A percentile compares a stretch with the other conserved stretches of the same genome.
phyloP scores from a whole-genome alignment of 192 early-diverging fungal species.

The Spizellomyces sp. region DNA sequence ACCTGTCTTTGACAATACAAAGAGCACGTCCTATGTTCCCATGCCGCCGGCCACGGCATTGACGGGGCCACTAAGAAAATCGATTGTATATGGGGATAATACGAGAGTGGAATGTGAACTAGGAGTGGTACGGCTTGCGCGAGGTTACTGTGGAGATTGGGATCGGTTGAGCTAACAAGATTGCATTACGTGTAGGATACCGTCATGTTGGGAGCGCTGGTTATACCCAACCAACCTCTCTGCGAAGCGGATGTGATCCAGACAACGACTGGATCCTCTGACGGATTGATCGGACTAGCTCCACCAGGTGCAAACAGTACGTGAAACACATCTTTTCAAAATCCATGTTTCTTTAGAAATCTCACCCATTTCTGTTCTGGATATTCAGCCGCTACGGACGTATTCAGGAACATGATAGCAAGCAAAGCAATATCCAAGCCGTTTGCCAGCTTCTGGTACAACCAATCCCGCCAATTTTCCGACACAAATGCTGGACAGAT shows the following conservation, averaged over 20 bases:
- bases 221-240: not conserved
- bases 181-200: not conserved
- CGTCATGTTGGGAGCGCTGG: not conserved
- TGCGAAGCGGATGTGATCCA: not conserved
- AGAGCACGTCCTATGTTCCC: not conserved
- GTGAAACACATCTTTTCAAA: not conserved
- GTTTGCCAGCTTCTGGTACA: not conserved
- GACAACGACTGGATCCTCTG: not conserved
- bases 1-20: not conserved
- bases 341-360: no score
- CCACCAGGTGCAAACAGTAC: not conserved
- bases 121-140: not conserved
- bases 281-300: not conserved
- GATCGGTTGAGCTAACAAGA: not conserved
- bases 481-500: not conserved
- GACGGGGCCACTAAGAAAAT: not conserved
- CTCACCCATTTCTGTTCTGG: not conserved
- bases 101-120: not conserved
- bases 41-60: no score
- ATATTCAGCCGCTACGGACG: conserved; percentile 1
- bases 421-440: not conserved
- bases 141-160: no score
- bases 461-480: not conserved
- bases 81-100: not conserved
- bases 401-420: not conserved